Evolutionary conservation across 208 protist genomes (phyloP).

Genomic region (Giardia muris): DNA sequence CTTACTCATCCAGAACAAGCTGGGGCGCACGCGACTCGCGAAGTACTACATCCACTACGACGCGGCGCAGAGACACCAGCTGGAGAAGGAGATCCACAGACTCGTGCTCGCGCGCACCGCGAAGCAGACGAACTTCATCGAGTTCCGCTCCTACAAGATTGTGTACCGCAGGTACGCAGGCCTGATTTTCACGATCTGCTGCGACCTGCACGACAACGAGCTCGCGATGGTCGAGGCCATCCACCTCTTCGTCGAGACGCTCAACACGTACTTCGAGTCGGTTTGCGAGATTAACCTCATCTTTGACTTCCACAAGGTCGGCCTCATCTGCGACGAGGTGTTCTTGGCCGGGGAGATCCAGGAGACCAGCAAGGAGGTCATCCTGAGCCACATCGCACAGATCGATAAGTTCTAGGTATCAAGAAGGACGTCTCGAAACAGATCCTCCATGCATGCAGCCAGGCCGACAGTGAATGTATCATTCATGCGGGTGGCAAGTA

Average conservation of each 20-base stretch:
- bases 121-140: conserved; percentile 79
- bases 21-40: conserved; percentile 85
- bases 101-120: conserved; percentile 71
- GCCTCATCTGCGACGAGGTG: conserved; percentile 91
- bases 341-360: conserved; percentile 86
- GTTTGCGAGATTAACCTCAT: conserved; percentile 98
- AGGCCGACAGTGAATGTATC: too few relatives aligned
- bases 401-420: conserved; percentile 59
- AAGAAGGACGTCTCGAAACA: too few relatives aligned
- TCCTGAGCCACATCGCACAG: conserved; percentile 65
- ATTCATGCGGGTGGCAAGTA: too few relatives aligned
- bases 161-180: conserved; percentile 92
- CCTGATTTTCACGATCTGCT: conserved; percentile 94
- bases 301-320: conserved; percentile 84
- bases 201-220: conserved; percentile 91
- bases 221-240: conserved; percentile 86
- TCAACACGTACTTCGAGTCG: conserved; percentile 96
- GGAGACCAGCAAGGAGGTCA: conserved; percentile 74
- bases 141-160: conserved; percentile 71
- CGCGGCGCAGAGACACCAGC: conserved; percentile 69
- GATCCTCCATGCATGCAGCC: too few relatives aligned
- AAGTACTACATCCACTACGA: conserved; percentile 88
- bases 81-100: conserved; percentile 78
- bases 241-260: conserved; percentile 73
- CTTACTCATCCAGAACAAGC: conserved; percentile 87